A percentile compares a stretch with the other conserved stretches of the same genome.
Evolutionary conservation across 371 early-diverging fungal genomes (phyloP).

Genomic region (Rhizopus arrhizus): DNA sequence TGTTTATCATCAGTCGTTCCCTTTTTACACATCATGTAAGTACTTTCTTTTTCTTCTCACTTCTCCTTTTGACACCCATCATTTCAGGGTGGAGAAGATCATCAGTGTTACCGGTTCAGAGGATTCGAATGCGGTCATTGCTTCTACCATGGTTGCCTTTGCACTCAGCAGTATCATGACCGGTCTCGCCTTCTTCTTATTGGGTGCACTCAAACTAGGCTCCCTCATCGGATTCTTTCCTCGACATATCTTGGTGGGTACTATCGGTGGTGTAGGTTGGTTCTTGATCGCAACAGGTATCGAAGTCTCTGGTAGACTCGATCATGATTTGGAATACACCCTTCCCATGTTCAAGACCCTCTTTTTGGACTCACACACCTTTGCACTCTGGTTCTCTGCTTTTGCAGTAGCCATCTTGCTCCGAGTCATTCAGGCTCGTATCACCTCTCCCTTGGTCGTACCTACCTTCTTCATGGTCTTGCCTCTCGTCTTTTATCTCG

Average conservation of each 20-base stretch:
- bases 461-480: conserved; percentile 84
- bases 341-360: conserved; percentile 59
- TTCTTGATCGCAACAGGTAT: conserved; percentile 91
- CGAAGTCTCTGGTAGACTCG: conserved; percentile 81
- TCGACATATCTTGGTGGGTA: conserved; percentile 92
- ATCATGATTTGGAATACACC: conserved; percentile 51
- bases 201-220: conserved; percentile 84
- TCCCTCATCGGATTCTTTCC: conserved; percentile 91
- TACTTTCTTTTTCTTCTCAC: conserved; percentile 1
- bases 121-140: conserved; percentile 68
- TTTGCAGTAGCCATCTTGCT: conserved; percentile 75
- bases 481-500: conserved; percentile 77
- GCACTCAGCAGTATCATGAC: conserved; percentile 84
- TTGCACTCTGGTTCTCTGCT: conserved; percentile 80
- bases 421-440: conserved; percentile 46
- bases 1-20: conserved; percentile 64
- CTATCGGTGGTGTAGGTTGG: conserved; percentile 95
- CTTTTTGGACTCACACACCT: conserved; percentile 58
- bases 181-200: conserved; percentile 82
- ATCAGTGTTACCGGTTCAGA: conserved; percentile 60
- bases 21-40: conserved; percentile 88
- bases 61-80: not conserved
- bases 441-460: conserved; percentile 73
- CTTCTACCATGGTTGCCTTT: conserved; percentile 91
- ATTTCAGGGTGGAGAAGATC: conserved; percentile 66